Conservation (phyloP, 2,329 filamentous ascomycete species). For the Fonsecaea multimorphosa region DNA sequence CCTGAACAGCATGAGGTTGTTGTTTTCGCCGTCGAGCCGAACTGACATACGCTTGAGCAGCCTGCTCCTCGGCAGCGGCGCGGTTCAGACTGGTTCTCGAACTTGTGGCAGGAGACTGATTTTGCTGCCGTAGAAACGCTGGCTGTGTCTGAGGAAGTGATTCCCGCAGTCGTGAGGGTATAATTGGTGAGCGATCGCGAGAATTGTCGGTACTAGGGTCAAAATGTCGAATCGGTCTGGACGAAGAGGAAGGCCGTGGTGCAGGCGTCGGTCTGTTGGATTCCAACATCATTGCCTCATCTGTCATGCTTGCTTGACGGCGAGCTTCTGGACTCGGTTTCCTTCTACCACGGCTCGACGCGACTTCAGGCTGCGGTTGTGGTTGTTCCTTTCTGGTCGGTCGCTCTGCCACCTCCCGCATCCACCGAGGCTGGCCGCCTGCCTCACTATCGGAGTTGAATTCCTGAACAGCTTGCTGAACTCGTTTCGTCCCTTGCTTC, state of each 20-base stretch:
- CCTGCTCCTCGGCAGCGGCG: conserved; percentile 78
- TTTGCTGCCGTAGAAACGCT: conserved; percentile 64
- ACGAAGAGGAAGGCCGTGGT: conserved; percentile 41
- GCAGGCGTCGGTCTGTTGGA: conserved; percentile 64
- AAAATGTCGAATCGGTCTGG: conserved; percentile 32
- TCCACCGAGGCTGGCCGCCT: conserved; percentile 95
- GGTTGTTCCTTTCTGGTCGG: conserved; percentile 38
- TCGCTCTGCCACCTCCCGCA: conserved; percentile 71
- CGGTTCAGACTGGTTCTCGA: conserved; percentile 70
- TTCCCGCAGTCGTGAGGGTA: conserved; percentile 52
- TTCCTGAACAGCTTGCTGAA: conserved; percentile 90
- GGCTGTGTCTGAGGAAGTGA: conserved; percentile 50
- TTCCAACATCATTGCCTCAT: conserved; percentile 78
- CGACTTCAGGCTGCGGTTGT: conserved; percentile 31
- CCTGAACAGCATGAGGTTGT: conserved; percentile 40
- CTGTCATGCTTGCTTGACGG: conserved; percentile 38
- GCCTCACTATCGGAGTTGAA: conserved; percentile 71
- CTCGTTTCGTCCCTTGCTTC: conserved; percentile 91
- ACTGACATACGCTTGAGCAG: conserved; percentile 83
- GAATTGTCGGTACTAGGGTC: conserved; percentile 34
- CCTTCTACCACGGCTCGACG: conserved; percentile 33
- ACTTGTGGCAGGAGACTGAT: conserved; percentile 54
- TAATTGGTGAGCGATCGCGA: conserved; percentile 58
- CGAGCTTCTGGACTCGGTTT: conserved; percentile 22
- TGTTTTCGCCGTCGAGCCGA: conserved; percentile 79